Conservation (phyloP, 805 yeast genomes). For the Kodamaea nitidulidarum region DNA sequence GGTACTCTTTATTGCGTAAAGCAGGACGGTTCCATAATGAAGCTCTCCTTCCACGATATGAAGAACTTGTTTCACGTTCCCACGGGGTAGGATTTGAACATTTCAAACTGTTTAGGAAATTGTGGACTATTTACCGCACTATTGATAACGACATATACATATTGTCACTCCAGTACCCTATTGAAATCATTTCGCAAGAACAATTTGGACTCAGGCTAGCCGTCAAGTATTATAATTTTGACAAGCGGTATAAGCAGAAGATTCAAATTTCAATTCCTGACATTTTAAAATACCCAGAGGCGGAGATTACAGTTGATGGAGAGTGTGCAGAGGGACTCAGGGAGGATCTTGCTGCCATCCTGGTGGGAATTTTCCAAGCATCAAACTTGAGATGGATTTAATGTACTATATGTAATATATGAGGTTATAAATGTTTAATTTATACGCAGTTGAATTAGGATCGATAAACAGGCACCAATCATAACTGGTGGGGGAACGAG, state of each 20-base stretch:
- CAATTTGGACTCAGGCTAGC: slow-evolving; percentile 9
- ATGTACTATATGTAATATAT: background rate
- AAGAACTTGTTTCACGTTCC: background rate
- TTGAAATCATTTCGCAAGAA: slow-evolving; percentile 11
- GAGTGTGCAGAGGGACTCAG: background rate
- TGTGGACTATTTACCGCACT: slow-evolving; percentile 17
- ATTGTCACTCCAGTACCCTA: slow-evolving; percentile 27
- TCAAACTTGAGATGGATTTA: background rate
- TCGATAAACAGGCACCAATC: too few species aligned
- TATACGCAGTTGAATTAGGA: too few species aligned
- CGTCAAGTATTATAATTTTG: slow-evolving; percentile 16
- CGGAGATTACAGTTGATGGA: background rate
- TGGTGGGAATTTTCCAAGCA: background rate
- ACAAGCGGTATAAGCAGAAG: slow-evolving; percentile 12
- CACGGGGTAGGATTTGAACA: slow-evolving; percentile 8
- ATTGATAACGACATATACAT: slow-evolving; percentile 30
- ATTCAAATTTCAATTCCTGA: slow-evolving; percentile 6
- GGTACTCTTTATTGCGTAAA: background rate
- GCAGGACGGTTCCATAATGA: background rate
- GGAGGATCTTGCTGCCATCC: slow-evolving; percentile 1
- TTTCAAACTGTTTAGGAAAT: slow-evolving; percentile 14
- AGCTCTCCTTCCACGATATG: background rate
- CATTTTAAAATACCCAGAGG: slow-evolving; percentile 4
- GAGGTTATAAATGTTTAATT: too few species aligned
- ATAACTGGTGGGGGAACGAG: too few species aligned